Base-by-base conservation (phyloP, 2,329 filamentous ascomycete genomes). In the Setomelanomma holmii region DNA sequence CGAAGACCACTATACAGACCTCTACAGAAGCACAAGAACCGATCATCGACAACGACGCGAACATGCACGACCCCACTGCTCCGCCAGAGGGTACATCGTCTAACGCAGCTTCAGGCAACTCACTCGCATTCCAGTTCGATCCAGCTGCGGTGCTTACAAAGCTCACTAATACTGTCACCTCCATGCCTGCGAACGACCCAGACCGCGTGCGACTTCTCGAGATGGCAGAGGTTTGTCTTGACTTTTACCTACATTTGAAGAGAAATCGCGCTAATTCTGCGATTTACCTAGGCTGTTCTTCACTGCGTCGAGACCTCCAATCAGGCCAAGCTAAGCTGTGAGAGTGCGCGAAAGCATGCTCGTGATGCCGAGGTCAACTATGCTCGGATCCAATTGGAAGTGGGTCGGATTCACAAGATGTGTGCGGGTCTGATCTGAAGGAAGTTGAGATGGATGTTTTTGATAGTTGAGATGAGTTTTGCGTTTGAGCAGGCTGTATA, bases 141-240 rank as follows among this genome's bases (percentile, higher is more conserved):
- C 27, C 27, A 14, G 5, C 27, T 10, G 27, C 14, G 27, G 39
- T 60, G 19, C 24, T 69, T 30, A 51, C 51, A 7, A 55, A 56
- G 4, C 55, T 71, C 11, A 38, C 63, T 11, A 42, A 55, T 6
- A 50, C 44, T 5, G 48, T 65, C n/a, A 40, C 51, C 2, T 23
- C 23, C 1, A 49, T 65, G 22, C 41, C 48, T 17, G 17, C 23
- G n/a, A 46, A 54, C 3, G 53, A 60, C 11, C 42, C 51, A 10
- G 55, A 67, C 6, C 58, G 58, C 20, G 19, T 63, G 24, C 55
- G 63, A 4, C 57, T 56, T 20, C 33, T 68, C 5, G 53, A 67
- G 39, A 65, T 68, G 19, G 61, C 64, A 49, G 59, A 71, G 60
- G 68, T 71, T 34, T 51, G 60, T 64, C 33, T 24, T 27, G 34